phyloP scores from a whole-genome alignment of 495 filamentous ascomycete genomes.

The Aspergillus leporis region DNA sequence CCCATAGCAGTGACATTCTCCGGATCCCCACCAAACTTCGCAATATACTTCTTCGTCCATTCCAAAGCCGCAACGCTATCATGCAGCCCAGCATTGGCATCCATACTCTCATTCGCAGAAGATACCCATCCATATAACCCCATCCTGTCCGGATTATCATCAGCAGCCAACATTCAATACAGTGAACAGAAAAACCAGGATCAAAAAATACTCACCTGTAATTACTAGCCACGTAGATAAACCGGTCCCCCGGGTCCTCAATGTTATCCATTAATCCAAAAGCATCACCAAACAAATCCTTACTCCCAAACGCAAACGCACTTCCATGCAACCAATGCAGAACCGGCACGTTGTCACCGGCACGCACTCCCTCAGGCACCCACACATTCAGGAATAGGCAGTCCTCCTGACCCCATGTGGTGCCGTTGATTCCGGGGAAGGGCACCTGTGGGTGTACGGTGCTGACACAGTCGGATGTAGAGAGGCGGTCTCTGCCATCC shows the following conservation, averaged over 20 bases:
- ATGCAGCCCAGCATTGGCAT: conserved; percentile 6
- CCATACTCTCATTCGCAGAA: conserved; percentile 26
- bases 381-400: conserved; percentile 49
- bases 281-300: conserved; percentile 3
- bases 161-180: not conserved
- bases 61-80: conserved; percentile 11
- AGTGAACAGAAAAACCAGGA: not conserved
- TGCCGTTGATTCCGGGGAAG: not conserved
- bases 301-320: conserved; percentile 6
- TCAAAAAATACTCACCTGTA: conserved; percentile 45
- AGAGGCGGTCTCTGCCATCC: conserved; percentile 16
- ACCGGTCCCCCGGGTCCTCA: not conserved
- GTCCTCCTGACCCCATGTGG: conserved; percentile 33
- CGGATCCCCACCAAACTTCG: conserved; percentile 16
- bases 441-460: not conserved
- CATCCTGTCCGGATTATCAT: conserved; percentile 21
- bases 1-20: conserved; percentile 16
- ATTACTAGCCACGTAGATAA: conserved; percentile 65
- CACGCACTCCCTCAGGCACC: conserved; percentile 25
- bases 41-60: conserved; percentile 19
- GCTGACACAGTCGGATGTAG: conserved; percentile 5
- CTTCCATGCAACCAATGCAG: conserved; percentile 6
- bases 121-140: conserved; percentile 65
- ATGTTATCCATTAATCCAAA: not conserved
- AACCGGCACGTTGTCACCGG: conserved; percentile 2